Evolutionary conservation across 192 early-diverging fungal species (phyloP), one percentile per base, ranked within the genome.

Genomic region (Umbelopsis isabellina): DNA sequence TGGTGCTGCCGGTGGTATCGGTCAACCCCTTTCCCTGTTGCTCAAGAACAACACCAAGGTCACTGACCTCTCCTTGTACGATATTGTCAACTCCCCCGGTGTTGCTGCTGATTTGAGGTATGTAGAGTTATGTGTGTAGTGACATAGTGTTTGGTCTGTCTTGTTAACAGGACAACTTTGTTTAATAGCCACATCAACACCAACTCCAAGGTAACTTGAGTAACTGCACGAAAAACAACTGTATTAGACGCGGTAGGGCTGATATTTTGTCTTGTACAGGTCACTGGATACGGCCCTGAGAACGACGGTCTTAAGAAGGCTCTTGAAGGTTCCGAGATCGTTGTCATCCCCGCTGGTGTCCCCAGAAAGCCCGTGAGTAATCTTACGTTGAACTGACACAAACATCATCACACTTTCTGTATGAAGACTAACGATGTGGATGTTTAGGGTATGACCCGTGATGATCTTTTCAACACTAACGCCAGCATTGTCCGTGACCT

Each of bases 391-490:
- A 18, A 11, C 22, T 23, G 27, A 35, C 4, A 35, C 13, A 2
- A 16, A 35, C 27, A 35, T 16, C 7, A 27, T 1, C 2, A 22
- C 18, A 25, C 27, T 9, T 33, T 27, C 5, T 25, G 21, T 16
- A 33, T 58, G 25, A 13, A 58, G 4, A 35, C 27, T 16, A 15
- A 15, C 12, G 18, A 27, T n/a, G 27, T 61, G 37, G 37, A 9
- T 41, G 4, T 35, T 21, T 49, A 61, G 55, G 95, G 95, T 35
- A 98, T 98, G 97, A 95, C 97, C 72, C 91, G 97, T 82, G 95
- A 98, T 80, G 97, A 98, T 80, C 86, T 98, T 70, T 98, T 98
- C 90, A 95, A 96, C 84, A 96, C 91, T 84, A 98, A 98, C 84
- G 97, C 97, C 69, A 91, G 92, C 67, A 98, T 98, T 70, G 93